These are phyloP conservation scores for Gloeopeniophorella convolvens DNA, from an alignment of 768 basidiomycete genomes.

Conservation along the genomic window DNA sequence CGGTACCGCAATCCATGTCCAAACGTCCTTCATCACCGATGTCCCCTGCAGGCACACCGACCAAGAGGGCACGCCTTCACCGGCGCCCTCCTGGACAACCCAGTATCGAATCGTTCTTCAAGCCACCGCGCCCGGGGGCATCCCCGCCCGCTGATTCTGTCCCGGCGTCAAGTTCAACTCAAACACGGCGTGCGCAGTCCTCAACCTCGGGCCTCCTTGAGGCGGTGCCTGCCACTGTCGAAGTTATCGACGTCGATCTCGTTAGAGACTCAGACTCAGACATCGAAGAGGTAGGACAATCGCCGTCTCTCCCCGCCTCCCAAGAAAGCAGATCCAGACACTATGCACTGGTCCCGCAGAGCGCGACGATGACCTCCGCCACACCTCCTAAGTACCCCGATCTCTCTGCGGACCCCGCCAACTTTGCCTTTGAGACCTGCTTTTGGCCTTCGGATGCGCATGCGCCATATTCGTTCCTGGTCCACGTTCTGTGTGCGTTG, in stretches of 20 bases:
- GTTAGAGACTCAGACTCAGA: slow-evolving; percentile 20
- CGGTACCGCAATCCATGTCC: neutral
- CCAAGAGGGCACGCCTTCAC: slow-evolving; percentile 1
- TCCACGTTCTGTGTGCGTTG: slow-evolving; percentile 52
- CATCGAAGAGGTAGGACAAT: neutral
- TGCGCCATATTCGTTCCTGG: slow-evolving; percentile 68
- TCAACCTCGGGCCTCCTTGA: slow-evolving; percentile 4
- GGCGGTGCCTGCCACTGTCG: slow-evolving; percentile 11
- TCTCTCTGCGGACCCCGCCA: slow-evolving; percentile 44
- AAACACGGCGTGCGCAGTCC: neutral
- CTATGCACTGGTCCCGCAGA: no score
- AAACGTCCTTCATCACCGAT: slow-evolving; percentile 11
- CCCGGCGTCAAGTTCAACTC: neutral
- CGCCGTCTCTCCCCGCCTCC: neutral
- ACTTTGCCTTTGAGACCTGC: slow-evolving; percentile 37
- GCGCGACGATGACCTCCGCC: no score
- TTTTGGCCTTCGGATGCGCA: slow-evolving; percentile 36
- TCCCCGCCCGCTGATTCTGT: slow-evolving; percentile 8
- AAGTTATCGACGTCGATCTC: slow-evolving; percentile 32
- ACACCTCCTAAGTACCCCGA: slow-evolving; percentile 23
- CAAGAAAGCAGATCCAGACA: no score
- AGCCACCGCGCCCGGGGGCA: neutral
- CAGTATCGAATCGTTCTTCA: slow-evolving; percentile 16
- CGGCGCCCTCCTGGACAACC: slow-evolving; percentile 2
- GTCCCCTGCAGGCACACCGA: neutral